These are phyloP conservation scores for Penicillium longicatenatum DNA, from an alignment of 495 filamentous ascomycete species.

Conservation along the genomic window DNA sequence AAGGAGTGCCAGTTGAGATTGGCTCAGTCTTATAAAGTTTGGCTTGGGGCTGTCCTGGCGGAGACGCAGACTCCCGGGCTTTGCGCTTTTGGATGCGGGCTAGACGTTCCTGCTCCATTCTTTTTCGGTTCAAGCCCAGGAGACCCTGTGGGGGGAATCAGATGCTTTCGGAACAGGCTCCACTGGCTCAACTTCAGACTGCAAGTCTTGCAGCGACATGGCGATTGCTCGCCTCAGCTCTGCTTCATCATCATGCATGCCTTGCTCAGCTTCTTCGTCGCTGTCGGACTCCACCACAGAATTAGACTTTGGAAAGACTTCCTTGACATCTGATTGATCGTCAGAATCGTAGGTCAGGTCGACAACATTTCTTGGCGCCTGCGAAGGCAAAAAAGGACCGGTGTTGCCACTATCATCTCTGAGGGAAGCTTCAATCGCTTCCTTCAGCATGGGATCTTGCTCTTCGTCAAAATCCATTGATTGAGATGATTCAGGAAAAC, in stretches of 20 bases:
- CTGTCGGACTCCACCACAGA: conserved; percentile 40
- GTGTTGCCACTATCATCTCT: conserved; percentile 67
- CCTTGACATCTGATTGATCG: conserved; percentile 30
- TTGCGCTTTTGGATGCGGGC: conserved; percentile 50
- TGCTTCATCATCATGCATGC: conserved; percentile 37
- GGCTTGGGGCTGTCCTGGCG: conserved; percentile 1
- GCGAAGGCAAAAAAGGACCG: not conserved
- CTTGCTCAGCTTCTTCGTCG: conserved; percentile 23
- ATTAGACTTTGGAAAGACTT: conserved; percentile 36
- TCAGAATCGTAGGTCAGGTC: conserved; percentile 44
- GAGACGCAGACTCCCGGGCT: not conserved
- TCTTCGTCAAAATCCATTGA: not conserved
- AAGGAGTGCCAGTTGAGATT: not conserved
- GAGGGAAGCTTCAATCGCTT: conserved; percentile 59
- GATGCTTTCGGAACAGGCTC: not conserved
- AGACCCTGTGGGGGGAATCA: conserved; percentile 24
- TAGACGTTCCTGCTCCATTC: conserved; percentile 86
- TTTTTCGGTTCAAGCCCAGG: conserved; percentile 66
- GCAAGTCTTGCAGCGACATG: conserved; percentile 44
- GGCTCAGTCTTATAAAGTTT: conserved; percentile 10
- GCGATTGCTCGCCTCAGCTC: conserved; percentile 55
- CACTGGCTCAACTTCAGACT: conserved; percentile 1
- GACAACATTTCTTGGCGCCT: conserved; percentile 22
- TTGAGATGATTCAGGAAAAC: not conserved
- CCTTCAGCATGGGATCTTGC: not conserved